phyloP scores from a whole-genome alignment of 192 early-diverging fungal species.

The Dissophora ornata region DNA sequence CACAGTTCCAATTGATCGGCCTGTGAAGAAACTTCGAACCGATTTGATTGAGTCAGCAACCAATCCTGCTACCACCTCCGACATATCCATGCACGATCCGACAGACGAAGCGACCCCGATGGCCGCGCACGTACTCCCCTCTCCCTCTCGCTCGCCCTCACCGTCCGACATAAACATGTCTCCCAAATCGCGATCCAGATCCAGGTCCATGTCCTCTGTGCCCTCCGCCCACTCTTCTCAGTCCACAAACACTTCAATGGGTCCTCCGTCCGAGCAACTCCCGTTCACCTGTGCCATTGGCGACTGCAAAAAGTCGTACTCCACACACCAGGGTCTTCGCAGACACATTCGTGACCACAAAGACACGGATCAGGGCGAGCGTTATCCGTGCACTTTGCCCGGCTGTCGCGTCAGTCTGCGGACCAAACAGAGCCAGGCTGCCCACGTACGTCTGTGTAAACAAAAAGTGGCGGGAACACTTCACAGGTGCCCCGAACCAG shows the following conservation, averaged over 20 bases:
- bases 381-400: slow-evolving; percentile 29
- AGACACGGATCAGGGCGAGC: slow-evolving; percentile 28
- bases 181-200: slow-evolving; percentile 4
- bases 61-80: too few species aligned
- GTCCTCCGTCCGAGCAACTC: too few species aligned
- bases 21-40: not conserved
- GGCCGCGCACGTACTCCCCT: not conserved
- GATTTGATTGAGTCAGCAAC: not conserved
- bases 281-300: slow-evolving; percentile 25
- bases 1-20: slow-evolving; percentile 15
- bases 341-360: slow-evolving; percentile 48
- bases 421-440: slow-evolving; percentile 42
- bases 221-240: slow-evolving; percentile 10
- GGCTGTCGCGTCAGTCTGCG: slow-evolving; percentile 41
- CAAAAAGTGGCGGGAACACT: slow-evolving; percentile 36
- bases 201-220: slow-evolving; percentile 5
- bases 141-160: slow-evolving; percentile 13
- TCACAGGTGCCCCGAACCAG: slow-evolving; percentile 37
- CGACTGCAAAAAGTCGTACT: slow-evolving; percentile 31
- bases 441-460: slow-evolving; percentile 39
- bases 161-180: not conserved
- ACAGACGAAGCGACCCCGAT: not conserved
- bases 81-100: too few species aligned
- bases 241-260: slow-evolving; percentile 13
- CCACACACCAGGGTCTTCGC: slow-evolving; percentile 36